These are phyloP conservation scores for Chiua sp. DNA, from an alignment of 1,284 basidiomycete genomes.

Conservation along the genomic window DNA sequence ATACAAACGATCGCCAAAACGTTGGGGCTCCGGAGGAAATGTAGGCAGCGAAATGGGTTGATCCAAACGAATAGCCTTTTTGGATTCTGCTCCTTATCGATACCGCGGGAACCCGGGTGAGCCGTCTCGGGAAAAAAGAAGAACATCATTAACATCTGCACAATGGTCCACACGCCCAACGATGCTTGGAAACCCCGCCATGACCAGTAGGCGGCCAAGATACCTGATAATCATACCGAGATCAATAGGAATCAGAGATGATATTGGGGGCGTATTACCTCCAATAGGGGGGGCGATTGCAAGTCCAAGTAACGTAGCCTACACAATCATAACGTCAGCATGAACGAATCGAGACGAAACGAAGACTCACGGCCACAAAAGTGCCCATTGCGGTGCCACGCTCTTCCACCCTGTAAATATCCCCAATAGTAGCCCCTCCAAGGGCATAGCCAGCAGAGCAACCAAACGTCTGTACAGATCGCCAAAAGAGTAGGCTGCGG, in stretches of 20 bases:
- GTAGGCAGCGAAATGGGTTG: conserved; percentile 63
- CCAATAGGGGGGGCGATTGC: conserved; percentile 50
- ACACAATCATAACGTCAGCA: not conserved
- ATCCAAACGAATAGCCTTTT: conserved; percentile 52
- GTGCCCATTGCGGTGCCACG: conserved; percentile 54
- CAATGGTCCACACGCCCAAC: conserved; percentile 50
- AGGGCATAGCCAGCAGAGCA: conserved; percentile 44
- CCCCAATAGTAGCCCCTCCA: conserved; percentile 55
- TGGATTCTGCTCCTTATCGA: conserved; percentile 43
- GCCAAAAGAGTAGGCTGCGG: conserved; percentile 46
- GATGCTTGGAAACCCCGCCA: conserved; percentile 73
- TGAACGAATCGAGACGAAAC: not conserved
- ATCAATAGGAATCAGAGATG: conserved; percentile 1
- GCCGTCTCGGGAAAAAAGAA: conserved; percentile 75
- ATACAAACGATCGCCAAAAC: conserved; percentile 57
- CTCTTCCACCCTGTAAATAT: conserved; percentile 52
- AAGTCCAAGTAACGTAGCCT: conserved; percentile 52
- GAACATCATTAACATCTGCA: conserved; percentile 51
- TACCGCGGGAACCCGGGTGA: conserved; percentile 54
- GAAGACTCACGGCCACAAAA: conserved; percentile 44
- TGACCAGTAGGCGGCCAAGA: conserved; percentile 58
- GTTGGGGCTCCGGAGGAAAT: conserved; percentile 63
- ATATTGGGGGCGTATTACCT: conserved; percentile 33
- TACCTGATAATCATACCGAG: conserved; percentile 33
- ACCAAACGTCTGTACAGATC: conserved; percentile 55